Base-by-base conservation (phyloP, 1,139 yeast genomes). In the Kodamaea anthophila region DNA sequence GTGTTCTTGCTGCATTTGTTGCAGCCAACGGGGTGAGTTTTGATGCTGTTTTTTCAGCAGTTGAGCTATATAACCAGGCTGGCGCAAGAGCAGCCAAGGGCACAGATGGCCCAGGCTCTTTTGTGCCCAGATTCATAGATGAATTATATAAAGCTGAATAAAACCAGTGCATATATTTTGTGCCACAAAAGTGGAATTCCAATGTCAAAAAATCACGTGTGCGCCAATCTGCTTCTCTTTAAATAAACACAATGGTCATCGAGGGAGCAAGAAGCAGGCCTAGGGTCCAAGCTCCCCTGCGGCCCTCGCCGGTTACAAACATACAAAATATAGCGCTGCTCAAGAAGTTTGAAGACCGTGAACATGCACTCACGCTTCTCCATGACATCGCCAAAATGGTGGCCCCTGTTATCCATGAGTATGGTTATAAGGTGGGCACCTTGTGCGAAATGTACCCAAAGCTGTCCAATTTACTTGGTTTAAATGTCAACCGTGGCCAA, bases 371-470 rank as follows among this genome's bases (percentile, higher is more conserved):
- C 14, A 65, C 70, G 13, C 43, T 81, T 14, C 55, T 82, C 5
- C 79, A 77, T 41, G 74, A 77, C 25, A 62, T 79, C 10, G 83
- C 85, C 9, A 67, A 64, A 22, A 48, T 61, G 10, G 83, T 77
- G 19, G 79, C 85, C 0, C 95, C 95, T 1, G 56, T 91, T 30
- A 84, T 91, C 75, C 71, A 74, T 34, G 72, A 74, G 30, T 69
- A 77, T 40, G 70, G 71, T 10, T 74, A 84, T 48, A 73, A 70
- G 35, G 91, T 88, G 3, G 77, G 76, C 1, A 60, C 73, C 0
- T 53, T 91, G 13, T 74, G 84, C 42, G 98, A 91, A 54, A 84
- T 91, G 74, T 82, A 63, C 42, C 97, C 97, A n/a, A 77, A 71
- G 40, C 67, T 74, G 45, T 62, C 70, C 2, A 58, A 69, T 21